Evolutionary conservation across 2,329 filamentous ascomycete species (phyloP), one percentile per base, ranked within the genome.

Genomic region (Pseudocercospora fijiensis): DNA sequence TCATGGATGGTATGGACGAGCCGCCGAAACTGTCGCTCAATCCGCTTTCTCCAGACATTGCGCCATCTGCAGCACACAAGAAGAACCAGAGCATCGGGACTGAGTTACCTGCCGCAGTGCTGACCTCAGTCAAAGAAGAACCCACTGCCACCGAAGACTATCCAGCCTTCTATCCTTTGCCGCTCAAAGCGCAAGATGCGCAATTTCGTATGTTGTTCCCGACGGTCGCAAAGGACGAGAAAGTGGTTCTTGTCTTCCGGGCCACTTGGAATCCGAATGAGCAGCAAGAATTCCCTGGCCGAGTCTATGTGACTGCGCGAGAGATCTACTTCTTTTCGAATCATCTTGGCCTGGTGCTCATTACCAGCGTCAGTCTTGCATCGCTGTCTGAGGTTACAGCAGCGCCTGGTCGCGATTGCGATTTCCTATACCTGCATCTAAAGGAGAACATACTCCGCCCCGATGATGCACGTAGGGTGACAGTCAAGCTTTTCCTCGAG

Each of bases 271-370:
- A 87, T 71, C 86, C 88, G 0, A 89, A 88, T 69, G 88, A 90
- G 60, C 85, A 88, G 69, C 88, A 90, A 76, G 88, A 90, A 65
- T 91, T 98, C 64, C 88, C 89, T 8, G 89, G 95, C 0, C 87
- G 95, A 59, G 88, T 96, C 24, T 99, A 96, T 75, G 88, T 96
- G 64, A 98, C 94, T 0, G 84, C 89, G 0, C 88, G 89, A 66
- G 90, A 93, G 68, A 88, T 99, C 75, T 98, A 96, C 77, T 98
- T 99, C 74, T 99, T 97, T 78, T 96, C 93, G 71, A 90, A 98
- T 73, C 91, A 97, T 74, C 88, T 97, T 75, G 95, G 95, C 5
- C 84, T 99, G 5, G 90, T 98, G 0, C 83, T 96, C 37, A 90
- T 94, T 0, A 94, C 92, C 57, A 86, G 86, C 16, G 86, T 96